Base-by-base conservation (phyloP, 495 filamentous ascomycete genomes). In the Penicillium manginii region DNA sequence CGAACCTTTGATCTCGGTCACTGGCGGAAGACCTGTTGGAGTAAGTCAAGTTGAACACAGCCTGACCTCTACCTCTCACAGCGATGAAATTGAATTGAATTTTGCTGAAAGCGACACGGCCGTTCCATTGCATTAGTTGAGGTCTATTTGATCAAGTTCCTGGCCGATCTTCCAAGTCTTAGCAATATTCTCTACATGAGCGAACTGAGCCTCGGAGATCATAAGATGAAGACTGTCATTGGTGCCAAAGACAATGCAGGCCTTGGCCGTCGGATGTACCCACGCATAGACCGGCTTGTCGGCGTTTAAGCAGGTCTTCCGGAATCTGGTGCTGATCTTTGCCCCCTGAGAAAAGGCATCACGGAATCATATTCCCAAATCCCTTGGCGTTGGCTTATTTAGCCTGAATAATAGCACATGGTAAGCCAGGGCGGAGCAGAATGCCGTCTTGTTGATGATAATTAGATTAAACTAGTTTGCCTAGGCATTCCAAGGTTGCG, bases 61-160 rank as follows among this genome's bases (percentile, higher is more conserved):
- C 9, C 12, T 14, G 14, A 12, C 40, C 14, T 43, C 40, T 18
- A 17, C 19, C 40, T 43, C 40, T 37, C 11, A 37, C 4, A 17
- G 40, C 15, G n/a, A 43, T 43, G 17, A 43, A 3, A n/a, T 19
- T 17, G 8, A 43, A 43, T 17, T 43, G 10, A n/a, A 42, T n/a
- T 14, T 54, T 53, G 21, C 56, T 50, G 31, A 58, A 58, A 40
- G 57, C 43, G 50, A 59, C 57, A 54, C 42, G 57, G 57, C 40
- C 32, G 50, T 49, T 23, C 22, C 50, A 48, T 59, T 47, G 50
- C 57, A 59, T 43, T 47, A 59, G 50, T 49, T 21, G 21, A 49
- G 8, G 18, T 42, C 1, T 54, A 53, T 7, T 29, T 29, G 26
- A n/a, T 48, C 14, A 58, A 37, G 37, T 15, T 37, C 22, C 42